Evolutionary conservation across 768 basidiomycete species (phyloP).

Genomic region (Suillus brevipes): DNA sequence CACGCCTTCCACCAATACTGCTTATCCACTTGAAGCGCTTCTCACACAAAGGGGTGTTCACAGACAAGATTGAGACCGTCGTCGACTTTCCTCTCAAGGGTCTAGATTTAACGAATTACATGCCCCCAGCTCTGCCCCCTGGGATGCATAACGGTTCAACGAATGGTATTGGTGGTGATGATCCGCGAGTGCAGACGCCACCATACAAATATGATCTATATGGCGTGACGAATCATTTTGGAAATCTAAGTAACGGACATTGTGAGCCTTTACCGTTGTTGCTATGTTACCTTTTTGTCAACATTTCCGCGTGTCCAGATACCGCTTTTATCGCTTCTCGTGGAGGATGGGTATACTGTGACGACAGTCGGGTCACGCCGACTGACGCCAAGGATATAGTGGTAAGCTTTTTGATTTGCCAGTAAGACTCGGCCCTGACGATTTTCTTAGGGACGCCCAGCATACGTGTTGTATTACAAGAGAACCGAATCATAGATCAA

Average conservation of each 20-base stretch:
- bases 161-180: constrained; percentile 46
- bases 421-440: constrained; percentile 28
- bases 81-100: constrained; percentile 82
- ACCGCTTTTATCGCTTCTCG: constrained; percentile 89
- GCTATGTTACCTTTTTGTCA: background rate
- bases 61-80: constrained; percentile 94
- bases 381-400: constrained; percentile 81
- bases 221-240: constrained; percentile 94
- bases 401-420: constrained; percentile 44
- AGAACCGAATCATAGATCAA: constrained; percentile 39
- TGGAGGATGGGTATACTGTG: constrained; percentile 90
- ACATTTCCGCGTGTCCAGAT: constrained; percentile 47
- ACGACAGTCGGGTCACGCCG: constrained; percentile 83
- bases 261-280: constrained; percentile 54
- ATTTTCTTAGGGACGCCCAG: constrained; percentile 54
- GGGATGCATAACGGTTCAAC: constrained; percentile 54
- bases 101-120: constrained; percentile 73
- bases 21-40: constrained; percentile 93
- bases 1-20: constrained; percentile 90
- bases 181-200: constrained; percentile 80
- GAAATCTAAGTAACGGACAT: constrained; percentile 91
- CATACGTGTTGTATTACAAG: constrained; percentile 85
- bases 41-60: constrained; percentile 87
- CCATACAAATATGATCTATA: constrained; percentile 94
- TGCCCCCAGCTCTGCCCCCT: constrained; percentile 78